Conservation (phyloP, 345 rosid species). For the Odontarrhena argentea region DNA sequence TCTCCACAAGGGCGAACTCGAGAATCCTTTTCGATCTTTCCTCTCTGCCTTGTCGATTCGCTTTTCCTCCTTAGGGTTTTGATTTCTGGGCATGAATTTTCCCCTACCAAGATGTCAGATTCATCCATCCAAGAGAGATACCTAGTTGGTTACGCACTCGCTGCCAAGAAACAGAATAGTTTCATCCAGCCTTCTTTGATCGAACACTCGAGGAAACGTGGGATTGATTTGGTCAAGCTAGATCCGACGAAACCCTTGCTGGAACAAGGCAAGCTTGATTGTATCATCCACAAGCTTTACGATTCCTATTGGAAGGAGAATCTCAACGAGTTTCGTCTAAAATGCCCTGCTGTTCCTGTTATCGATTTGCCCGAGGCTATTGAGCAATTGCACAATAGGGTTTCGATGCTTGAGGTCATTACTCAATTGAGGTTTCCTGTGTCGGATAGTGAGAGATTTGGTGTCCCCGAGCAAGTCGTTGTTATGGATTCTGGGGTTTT, state of each 20-base stretch:
- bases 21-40: conserved; percentile 30
- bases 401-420: conserved; percentile 63
- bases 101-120: conserved; percentile 39
- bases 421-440: conserved; percentile 37
- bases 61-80: conserved; percentile 22
- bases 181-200: conserved; percentile 56
- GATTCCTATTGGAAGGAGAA: conserved; percentile 53
- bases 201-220: conserved; percentile 42
- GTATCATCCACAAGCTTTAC: conserved; percentile 61
- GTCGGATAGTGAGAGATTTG: conserved; percentile 31
- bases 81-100: conserved; percentile 38
- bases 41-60: conserved; percentile 32
- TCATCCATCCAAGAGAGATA: conserved; percentile 38
- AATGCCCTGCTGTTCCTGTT: conserved; percentile 51
- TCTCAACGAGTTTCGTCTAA: conserved; percentile 41
- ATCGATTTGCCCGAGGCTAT: conserved; percentile 52
- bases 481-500: conserved; percentile 42
- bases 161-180: conserved; percentile 52
- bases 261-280: conserved; percentile 64
- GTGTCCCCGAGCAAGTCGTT: conserved; percentile 49
- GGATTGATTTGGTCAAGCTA: conserved; percentile 48
- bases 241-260: conserved; percentile 48
- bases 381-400: conserved; percentile 49
- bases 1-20: conserved; percentile 18
- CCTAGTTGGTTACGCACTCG: conserved; percentile 53